Percentiles rank a stretch among this genome's conserved stretches.
Evolutionary conservation across 768 basidiomycete species (phyloP).

Genomic region (Tricholoma bakamatsutake): DNA sequence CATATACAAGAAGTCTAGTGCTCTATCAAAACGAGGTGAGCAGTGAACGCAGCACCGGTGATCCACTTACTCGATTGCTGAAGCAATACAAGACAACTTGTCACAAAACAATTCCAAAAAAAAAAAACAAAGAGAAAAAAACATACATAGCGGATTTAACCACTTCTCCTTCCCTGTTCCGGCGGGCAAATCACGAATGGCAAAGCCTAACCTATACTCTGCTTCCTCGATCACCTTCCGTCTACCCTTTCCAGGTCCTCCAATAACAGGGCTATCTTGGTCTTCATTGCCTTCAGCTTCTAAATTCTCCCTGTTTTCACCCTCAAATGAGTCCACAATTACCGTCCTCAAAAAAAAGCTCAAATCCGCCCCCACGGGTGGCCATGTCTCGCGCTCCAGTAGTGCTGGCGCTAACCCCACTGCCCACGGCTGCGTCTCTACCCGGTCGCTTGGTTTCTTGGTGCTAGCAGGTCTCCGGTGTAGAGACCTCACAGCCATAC

Average conservation of each 20-base stretch:
- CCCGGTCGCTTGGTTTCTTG: slow-evolving; percentile 20
- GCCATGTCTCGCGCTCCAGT: slow-evolving; percentile 76
- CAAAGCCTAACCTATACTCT: slow-evolving; percentile 76
- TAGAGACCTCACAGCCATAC: slow-evolving; percentile 28
- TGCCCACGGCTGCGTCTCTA: slow-evolving; percentile 40
- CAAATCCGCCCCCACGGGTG: slow-evolving; percentile 79
- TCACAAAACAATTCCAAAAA: not conserved
- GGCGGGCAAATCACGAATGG: slow-evolving; percentile 65
- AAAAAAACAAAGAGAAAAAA: not conserved
- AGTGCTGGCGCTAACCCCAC: slow-evolving; percentile 71
- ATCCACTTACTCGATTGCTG: slow-evolving; percentile 41
- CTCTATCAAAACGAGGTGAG: slow-evolving; percentile 36
- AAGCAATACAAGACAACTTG: not conserved
- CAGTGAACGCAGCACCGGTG: slow-evolving; percentile 4
- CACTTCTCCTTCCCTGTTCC: slow-evolving; percentile 68
- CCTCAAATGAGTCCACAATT: slow-evolving; percentile 73
- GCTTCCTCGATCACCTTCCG: slow-evolving; percentile 48
- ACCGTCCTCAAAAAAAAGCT: slow-evolving; percentile 81
- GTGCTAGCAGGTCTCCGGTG: slow-evolving; percentile 21
- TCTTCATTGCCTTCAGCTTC: slow-evolving; percentile 20
- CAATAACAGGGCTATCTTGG: not conserved
- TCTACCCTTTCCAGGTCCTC: slow-evolving; percentile 9
- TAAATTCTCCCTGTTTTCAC: not conserved
- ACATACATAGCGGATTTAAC: slow-evolving; percentile 78
- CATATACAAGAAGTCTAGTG: slow-evolving; percentile 86